Conservation (phyloP, 345 rosid genomes). For the Zanthoxylum bungeanum region DNA sequence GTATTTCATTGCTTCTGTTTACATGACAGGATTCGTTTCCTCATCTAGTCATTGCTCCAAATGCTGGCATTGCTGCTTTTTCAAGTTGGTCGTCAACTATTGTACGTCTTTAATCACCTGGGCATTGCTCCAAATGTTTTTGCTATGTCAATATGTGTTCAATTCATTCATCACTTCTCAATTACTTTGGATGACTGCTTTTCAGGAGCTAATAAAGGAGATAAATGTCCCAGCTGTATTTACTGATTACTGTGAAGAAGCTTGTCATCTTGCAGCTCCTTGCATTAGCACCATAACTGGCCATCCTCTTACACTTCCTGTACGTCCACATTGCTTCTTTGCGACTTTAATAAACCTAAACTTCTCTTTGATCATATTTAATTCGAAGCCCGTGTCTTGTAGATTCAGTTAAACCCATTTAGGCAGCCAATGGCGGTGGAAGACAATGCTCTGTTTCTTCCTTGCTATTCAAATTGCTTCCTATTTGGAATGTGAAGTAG, state of each 20-base stretch:
- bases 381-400: constrained; percentile 23
- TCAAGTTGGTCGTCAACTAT: constrained; percentile 80
- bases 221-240: constrained; percentile 69
- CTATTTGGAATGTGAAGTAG: constrained; percentile 46
- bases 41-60: constrained; percentile 72
- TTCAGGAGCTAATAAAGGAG: constrained; percentile 72
- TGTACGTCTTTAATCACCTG: constrained; percentile 35
- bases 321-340: constrained; percentile 21
- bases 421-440: constrained; percentile 93
- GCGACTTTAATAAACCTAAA: neutral
- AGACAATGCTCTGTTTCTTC: constrained; percentile 61
- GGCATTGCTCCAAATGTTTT: constrained; percentile 2
- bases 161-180: neutral
- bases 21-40: constrained; percentile 59
- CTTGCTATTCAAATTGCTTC: constrained; percentile 94
- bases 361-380: constrained; percentile 12
- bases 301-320: constrained; percentile 50
- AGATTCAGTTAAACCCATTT: constrained; percentile 87
- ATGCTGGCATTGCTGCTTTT: constrained; percentile 87
- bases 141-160: neutral
- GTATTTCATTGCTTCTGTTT: constrained; percentile 10
- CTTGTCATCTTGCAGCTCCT: constrained; percentile 75
- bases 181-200: constrained; percentile 1
- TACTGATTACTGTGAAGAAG: constrained; percentile 97
- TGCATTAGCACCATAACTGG: constrained; percentile 56